These are phyloP conservation scores for Aphanomyces invadans DNA, from an alignment of 352 stramenopile genomes.

Conservation along the genomic window DNA sequence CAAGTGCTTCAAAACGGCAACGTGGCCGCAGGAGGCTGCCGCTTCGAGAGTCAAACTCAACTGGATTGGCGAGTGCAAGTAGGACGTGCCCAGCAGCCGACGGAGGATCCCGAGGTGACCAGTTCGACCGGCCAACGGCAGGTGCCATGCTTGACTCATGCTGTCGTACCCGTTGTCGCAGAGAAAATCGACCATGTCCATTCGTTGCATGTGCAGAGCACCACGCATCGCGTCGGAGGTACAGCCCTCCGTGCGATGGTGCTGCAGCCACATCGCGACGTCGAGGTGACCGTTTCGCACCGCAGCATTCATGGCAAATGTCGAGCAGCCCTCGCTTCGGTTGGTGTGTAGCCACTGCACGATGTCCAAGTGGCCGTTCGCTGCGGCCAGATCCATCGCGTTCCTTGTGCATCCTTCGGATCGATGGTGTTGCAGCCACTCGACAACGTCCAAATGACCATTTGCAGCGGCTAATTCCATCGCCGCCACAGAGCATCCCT, in stretches of 20 bases:
- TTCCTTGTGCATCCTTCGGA: background rate
- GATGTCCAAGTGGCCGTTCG: slow-evolving; percentile 21
- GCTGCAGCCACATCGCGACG: slow-evolving; percentile 23
- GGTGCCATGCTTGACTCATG: background rate
- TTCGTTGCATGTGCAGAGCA: background rate
- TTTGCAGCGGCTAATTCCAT: background rate
- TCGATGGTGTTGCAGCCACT: background rate
- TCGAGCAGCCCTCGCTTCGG: slow-evolving; percentile 1
- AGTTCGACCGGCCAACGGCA: background rate
- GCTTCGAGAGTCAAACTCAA: background rate
- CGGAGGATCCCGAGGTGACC: background rate
- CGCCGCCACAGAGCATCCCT: slow-evolving; percentile 1
- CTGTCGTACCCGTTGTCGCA: background rate
- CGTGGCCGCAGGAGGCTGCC: background rate
- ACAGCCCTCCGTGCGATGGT: background rate
- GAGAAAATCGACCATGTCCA: slow-evolving; percentile 10
- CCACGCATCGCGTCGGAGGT: background rate
- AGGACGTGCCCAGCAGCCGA: background rate
- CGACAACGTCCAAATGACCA: background rate
- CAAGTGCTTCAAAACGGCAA: background rate
- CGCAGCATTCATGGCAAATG: background rate
- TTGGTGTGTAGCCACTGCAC: slow-evolving; percentile 20
- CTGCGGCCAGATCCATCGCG: slow-evolving; percentile 16
- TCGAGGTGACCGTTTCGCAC: slow-evolving; percentile 4
- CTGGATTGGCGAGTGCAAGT: background rate